Evolutionary conservation across 208 protist genomes (phyloP).

Genomic region (Acanthamoeba sp.): DNA sequence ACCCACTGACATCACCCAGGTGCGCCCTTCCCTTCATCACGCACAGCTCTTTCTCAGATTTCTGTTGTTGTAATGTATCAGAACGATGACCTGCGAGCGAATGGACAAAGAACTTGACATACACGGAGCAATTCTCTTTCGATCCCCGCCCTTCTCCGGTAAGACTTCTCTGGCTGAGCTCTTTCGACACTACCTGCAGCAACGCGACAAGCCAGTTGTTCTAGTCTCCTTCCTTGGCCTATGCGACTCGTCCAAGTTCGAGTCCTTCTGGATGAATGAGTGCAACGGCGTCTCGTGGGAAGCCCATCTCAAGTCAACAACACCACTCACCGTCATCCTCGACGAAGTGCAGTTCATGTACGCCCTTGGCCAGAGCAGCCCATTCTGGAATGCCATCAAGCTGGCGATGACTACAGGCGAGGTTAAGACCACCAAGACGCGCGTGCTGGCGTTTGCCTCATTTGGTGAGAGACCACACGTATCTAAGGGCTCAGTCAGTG

Average conservation of each 20-base stretch:
- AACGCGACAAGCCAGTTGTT: neutral
- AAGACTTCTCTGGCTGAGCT: neutral
- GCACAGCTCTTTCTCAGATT: too few species aligned
- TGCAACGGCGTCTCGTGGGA: neutral
- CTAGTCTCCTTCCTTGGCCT: neutral
- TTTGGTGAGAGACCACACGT: neutral
- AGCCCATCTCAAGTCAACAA: neutral
- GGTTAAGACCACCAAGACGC: neutral
- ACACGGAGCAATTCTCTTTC: neutral
- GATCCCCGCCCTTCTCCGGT: neutral
- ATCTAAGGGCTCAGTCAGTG: neutral
- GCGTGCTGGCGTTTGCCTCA: neutral
- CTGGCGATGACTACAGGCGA: neutral
- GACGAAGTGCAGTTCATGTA: constrained; percentile 5
- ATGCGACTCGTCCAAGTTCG: neutral
- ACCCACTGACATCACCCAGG: neutral
- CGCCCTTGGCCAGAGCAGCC: neutral
- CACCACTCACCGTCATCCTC: neutral
- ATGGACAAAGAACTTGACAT: neutral
- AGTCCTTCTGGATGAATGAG: neutral
- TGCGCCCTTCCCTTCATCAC: neutral
- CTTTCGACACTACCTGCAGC: neutral
- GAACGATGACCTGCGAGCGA: neutral
- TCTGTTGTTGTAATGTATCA: neutral
- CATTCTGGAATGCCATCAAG: neutral